Conservation (phyloP, 352 stramenopile genomes). For the Globisporangium viniferum region DNA sequence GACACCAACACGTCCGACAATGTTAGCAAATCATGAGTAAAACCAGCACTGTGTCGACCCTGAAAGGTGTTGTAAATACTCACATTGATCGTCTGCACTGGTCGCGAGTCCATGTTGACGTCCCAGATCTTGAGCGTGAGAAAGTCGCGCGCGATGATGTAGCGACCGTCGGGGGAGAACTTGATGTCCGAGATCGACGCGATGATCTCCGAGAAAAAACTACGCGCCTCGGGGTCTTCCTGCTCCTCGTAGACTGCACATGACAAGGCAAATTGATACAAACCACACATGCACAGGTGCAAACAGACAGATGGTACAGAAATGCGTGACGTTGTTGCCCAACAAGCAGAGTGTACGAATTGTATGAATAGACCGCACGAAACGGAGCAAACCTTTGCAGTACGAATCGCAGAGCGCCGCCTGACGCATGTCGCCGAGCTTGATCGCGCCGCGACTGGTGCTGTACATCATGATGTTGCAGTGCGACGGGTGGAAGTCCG, state of each 20-base stretch:
- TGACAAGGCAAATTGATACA: neutral
- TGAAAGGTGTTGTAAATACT: constrained; percentile 9
- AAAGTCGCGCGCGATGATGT: constrained; percentile 95
- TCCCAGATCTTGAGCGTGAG: constrained; percentile 97
- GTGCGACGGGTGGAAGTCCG: constrained; percentile 92
- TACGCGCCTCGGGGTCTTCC: constrained; percentile 77
- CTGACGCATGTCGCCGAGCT: constrained; percentile 91
- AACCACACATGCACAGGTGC: neutral
- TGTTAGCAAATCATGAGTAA: neutral
- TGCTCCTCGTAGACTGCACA: constrained; percentile 74
- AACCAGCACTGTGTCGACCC: neutral
- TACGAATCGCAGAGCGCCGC: constrained; percentile 87
- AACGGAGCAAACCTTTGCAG: constrained; percentile 44
- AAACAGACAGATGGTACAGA: neutral
- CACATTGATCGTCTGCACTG: constrained; percentile 92
- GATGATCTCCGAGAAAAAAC: constrained; percentile 96
- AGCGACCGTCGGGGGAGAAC: constrained; percentile 91
- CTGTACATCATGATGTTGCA: constrained; percentile 96
- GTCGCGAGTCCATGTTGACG: constrained; percentile 92
- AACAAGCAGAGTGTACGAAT: neutral
- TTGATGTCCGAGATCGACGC: constrained; percentile 94
- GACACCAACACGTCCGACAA: neutral
- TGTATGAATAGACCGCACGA: too few relatives aligned
- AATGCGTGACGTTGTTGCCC: neutral
- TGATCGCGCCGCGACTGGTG: constrained; percentile 90